Conservation (phyloP, 2,329 filamentous ascomycete genomes). For the Phoma sp. region DNA sequence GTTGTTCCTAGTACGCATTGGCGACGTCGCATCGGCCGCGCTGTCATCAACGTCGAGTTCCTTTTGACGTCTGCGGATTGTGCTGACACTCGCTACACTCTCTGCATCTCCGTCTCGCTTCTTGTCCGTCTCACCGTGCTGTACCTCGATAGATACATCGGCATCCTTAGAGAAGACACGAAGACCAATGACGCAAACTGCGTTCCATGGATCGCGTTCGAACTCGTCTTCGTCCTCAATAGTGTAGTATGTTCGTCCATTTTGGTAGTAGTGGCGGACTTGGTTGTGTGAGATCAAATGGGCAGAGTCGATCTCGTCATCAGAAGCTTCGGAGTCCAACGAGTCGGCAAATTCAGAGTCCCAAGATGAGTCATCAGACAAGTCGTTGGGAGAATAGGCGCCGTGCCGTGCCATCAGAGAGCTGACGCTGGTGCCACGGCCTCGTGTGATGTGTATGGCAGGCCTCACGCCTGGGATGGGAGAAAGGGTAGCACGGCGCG, state of each 20-base stretch:
- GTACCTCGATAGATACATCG: constrained; percentile 60
- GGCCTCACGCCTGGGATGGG: constrained; percentile 46
- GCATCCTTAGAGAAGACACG: constrained; percentile 64
- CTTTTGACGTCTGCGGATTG: constrained; percentile 37
- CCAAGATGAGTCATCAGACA: constrained; percentile 50
- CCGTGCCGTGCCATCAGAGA: constrained; percentile 43
- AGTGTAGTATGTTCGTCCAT: constrained; percentile 30
- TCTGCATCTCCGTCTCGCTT: constrained; percentile 33
- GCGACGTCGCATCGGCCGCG: constrained; percentile 50
- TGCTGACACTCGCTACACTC: constrained; percentile 27
- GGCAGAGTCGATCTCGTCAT: constrained; percentile 27
- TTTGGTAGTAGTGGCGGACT: constrained; percentile 24
- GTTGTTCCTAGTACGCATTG: constrained; percentile 39
- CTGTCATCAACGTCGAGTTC: constrained; percentile 52
- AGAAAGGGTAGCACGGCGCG: constrained; percentile 47
- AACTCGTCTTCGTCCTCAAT: constrained; percentile 54
- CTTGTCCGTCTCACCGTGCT: constrained; percentile 48
- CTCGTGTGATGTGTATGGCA: constrained; percentile 44
- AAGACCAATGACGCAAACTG: constrained; percentile 66
- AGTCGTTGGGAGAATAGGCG: constrained; percentile 37
- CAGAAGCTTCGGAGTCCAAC: constrained; percentile 37
- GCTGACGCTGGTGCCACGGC: constrained; percentile 36
- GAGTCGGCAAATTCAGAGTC: constrained; percentile 51
- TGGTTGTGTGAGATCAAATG: constrained; percentile 14
- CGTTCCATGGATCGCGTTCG: constrained; percentile 65